Base-by-base conservation (phyloP, 1,284 basidiomycete species). In the Lentinula novae-zelandiae region DNA sequence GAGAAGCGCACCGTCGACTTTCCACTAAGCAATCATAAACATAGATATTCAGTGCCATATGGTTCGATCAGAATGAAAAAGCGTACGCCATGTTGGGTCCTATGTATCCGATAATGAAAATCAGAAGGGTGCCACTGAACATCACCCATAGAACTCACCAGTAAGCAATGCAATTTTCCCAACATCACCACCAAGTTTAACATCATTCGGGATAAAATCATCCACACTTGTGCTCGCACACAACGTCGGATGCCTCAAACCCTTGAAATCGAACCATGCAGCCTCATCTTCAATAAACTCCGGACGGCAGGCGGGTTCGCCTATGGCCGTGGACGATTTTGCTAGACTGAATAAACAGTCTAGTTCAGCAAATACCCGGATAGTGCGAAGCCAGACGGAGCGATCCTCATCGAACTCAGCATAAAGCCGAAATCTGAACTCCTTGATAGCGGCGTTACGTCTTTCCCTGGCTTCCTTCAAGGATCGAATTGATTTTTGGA, bases 291-390 rank as follows among this genome's bases (percentile, higher is more conserved):
- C 87, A 33, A 93, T 79, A 64, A 99, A 89, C 68, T 90, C 85
- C 0, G 97, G 97, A 63, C 97, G 80, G 71, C 96, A 98, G 46
- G 87, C 84, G 2, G 97, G 97, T 74, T 96, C 93, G 50, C 95
- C 96, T 57, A 99, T 84, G 10, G 93, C 92, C 38, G 79, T 74
- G 1, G 96, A 98, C 0, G 95, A 85, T 73, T 95, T 96, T 6
- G 96, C 92, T 54, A 99, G 78, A 67, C 93, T 95, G 69, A 97
- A 86, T 36, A 99, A 78, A 73, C 97, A 99, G 73, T 99, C 97
- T 27, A 99, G 78, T 75, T 98, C 87, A 57, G 95, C 85, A 66
- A 93, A 78, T 51, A 92, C 85, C 63, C 90, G 84, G 61, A 95
- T 81, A 15, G 87, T 84, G 27, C 88, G 85, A 62, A 92, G 76